phyloP scores from a whole-genome alignment of 768 basidiomycete genomes.

The Rhizopogon rudus region DNA sequence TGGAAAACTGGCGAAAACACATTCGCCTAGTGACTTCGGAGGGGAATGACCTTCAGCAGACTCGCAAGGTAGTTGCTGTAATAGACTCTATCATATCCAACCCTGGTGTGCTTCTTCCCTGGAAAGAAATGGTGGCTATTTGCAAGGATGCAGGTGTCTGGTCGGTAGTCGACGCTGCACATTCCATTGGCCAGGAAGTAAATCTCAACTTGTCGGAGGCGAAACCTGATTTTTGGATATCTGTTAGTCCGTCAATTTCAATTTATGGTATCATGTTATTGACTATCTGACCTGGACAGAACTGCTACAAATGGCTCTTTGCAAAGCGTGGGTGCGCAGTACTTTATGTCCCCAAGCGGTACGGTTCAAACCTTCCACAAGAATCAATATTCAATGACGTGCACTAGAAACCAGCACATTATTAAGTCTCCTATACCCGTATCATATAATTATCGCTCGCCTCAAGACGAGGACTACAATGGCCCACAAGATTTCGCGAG shows the following conservation, averaged over 20 bases:
- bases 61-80: constrained; percentile 53
- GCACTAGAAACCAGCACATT: constrained; percentile 54
- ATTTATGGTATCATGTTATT: not conserved
- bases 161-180: constrained; percentile 77
- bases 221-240: constrained; percentile 74
- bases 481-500: constrained; percentile 36
- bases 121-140: constrained; percentile 62
- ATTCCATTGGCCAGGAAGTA: constrained; percentile 69
- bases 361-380: constrained; percentile 7
- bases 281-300: constrained; percentile 32
- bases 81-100: constrained; percentile 63
- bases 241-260: constrained; percentile 37
- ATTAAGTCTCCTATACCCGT: constrained; percentile 60
- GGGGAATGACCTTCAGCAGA: constrained; percentile 18
- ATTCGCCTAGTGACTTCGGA: constrained; percentile 25
- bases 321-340: constrained; percentile 63
- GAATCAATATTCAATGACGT: not conserved
- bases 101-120: constrained; percentile 63
- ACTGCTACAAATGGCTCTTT: constrained; percentile 85
- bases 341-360: constrained; percentile 70
- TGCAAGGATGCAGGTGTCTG: constrained; percentile 58
- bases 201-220: constrained; percentile 50
- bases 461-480: constrained; percentile 28
- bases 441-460: constrained; percentile 45
- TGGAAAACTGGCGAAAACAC: constrained; percentile 42